Evolutionary conservation across 116 monocot species (phyloP), one percentile per base, ranked within the genome.

Genomic region (Trichopus zeylanicus): DNA sequence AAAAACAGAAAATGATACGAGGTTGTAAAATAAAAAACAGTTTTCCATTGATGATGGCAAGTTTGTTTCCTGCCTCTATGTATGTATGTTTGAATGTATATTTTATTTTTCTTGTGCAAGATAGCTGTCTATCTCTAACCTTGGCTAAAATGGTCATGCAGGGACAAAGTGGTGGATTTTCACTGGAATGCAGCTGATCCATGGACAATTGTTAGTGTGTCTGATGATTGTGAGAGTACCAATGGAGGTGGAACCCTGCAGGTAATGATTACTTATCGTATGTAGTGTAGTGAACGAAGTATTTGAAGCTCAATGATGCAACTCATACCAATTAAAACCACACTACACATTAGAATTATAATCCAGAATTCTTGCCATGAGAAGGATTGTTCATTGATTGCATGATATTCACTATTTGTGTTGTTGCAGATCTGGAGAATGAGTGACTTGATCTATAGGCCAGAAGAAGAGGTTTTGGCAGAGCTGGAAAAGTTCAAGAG

Each of bases 161-260:
- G 98, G 38, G 88, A 88, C 63, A 88, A 91, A 60, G 85, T 98
- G 21, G 85, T 98, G 46, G 92, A 91, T 76, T 98, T 91, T 67
- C 87, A 88, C 56, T 98, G 98, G 98, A 91, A 98, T 66, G 56
- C 88, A 52, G 75, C 70, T 56, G 98, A 91, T 59, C 84, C 84
- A 4, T 98, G 98, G 98, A 98, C 98, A 24, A 82, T 91, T 61
- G 92, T 88, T 59, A 88, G 92, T 39, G 82, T 98, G 23, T 91
- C 91, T 67, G 88, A 88, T 88, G 98, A 91, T 60, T 74, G 80
- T 68, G 85, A 69, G 54, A 91, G 91, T 65, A 91, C 91, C 31
- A 82, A 78, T 18, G 98, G 98, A 11, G 91, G 98, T 31, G 88
- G 98, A 19, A 98, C 98, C 26, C 35, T 98, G 54, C 98, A 98